Conservation (phyloP, 805 yeast genomes). For the Sugiyamaella boreocaroliniensis region DNA sequence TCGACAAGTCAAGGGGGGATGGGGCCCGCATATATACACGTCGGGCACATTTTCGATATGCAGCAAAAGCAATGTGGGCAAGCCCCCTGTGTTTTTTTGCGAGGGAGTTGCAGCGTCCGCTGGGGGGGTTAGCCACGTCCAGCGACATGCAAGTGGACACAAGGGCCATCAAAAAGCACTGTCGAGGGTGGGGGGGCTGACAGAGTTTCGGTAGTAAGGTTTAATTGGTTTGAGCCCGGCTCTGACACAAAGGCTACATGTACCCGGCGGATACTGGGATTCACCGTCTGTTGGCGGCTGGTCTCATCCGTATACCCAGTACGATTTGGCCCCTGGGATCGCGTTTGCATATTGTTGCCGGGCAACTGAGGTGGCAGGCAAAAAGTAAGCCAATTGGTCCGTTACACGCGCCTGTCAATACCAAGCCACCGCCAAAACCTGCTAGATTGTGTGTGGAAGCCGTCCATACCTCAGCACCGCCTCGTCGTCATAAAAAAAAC, state of each 20-base stretch:
- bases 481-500: not conserved
- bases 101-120: not conserved
- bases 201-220: no score
- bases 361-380: not conserved
- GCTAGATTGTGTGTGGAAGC: no score
- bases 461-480: not conserved
- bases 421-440: not conserved
- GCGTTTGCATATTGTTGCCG: not conserved
- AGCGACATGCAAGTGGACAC: not conserved
- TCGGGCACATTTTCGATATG: not conserved
- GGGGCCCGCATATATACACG: not conserved
- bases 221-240: no score
- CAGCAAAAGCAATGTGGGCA: not conserved
- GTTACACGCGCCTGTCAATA: not conserved
- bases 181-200: no score
- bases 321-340: not conserved
- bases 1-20: not conserved
- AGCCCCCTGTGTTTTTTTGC: not conserved
- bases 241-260: no score
- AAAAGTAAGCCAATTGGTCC: not conserved
- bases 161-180: not conserved
- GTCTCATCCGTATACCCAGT: no score
- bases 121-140: not conserved
- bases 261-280: no score
- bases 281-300: no score